Evolutionary conservation across 495 filamentous ascomycete species (phyloP), one percentile per base, ranked within the genome.

Genomic region (Trichocladium antarcticum): DNA sequence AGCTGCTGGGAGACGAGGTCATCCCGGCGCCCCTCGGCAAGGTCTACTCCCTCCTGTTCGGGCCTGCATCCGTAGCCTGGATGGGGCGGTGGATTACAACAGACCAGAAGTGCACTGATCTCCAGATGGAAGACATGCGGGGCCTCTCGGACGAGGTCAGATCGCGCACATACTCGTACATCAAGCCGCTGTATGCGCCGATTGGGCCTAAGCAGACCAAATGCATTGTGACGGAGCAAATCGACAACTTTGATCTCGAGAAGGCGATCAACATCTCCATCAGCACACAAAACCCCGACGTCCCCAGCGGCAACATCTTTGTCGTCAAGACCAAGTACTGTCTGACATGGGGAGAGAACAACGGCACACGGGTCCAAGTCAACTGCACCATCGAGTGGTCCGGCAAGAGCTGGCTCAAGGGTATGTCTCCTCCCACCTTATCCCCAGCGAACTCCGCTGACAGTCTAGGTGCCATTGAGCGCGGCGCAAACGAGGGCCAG

Each of bases 321-420:
- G 70, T 74, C 31, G 82, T 83, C 21, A 97, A 95, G 67, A 97
- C 93, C 1, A 87, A 84, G 59, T 97, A 96, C 55, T 93, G 93
- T 53, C 74, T 99, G 7, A 85, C 82, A 35, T 99, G 92, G 92
- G 89, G 80, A 2, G 73, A 92, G 24, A 80, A 78, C 46, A 93
- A 93, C 55, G 69, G 81, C 20, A 99, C 93, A 0, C 76, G 86
- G 28, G 67, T 99, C 22, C 73, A 89, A 21, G 80, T 87, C 65
- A 94, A 80, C 48, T 95, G 86, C 64, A 82, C 81, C 0, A 85
- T 97, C 41, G 92, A 97, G 59, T 99, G 92, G 92, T 80, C 84
- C 0, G 89, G 92, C 46, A 99, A 99, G 73, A 95, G 87, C 68
- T 99, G 93, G 92, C 63, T 97, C 34, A 97, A 95, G 72, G 87